phyloP scores from a whole-genome alignment of 1,139 yeast genomes.

The Scheffersomyces quercinus region DNA sequence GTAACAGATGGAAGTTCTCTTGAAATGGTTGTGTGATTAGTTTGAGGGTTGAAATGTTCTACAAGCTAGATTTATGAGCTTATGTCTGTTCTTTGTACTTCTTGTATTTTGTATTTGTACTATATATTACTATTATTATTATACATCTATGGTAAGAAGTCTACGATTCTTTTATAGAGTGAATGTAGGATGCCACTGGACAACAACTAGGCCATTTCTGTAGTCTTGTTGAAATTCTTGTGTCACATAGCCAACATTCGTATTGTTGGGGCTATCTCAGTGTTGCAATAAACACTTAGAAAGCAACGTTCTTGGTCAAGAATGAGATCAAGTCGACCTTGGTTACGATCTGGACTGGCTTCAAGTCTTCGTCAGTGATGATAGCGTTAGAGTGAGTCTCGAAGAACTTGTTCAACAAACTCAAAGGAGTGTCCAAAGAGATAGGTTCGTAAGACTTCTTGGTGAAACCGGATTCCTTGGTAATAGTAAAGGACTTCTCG shows the following conservation, averaged over 20 bases:
- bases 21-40: slow-evolving; percentile 17
- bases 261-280: too few relatives aligned
- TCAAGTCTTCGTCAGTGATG: slow-evolving; percentile 69
- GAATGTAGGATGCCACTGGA: too few relatives aligned
- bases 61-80: neutral
- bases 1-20: slow-evolving; percentile 95
- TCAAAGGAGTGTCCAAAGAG: slow-evolving; percentile 66
- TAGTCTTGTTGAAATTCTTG: too few relatives aligned
- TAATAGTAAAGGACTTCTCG: slow-evolving; percentile 65
- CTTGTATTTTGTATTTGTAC: neutral
- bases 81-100: neutral
- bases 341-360: slow-evolving; percentile 83
- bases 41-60: slow-evolving; percentile 1
- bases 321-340: slow-evolving; percentile 81
- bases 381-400: slow-evolving; percentile 87
- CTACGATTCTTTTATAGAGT: too few relatives aligned
- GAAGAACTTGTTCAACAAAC: slow-evolving; percentile 74
- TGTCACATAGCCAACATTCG: too few relatives aligned
- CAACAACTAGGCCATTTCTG: too few relatives aligned
- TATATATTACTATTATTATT: neutral
- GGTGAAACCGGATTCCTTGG: slow-evolving; percentile 59
- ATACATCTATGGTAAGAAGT: too few relatives aligned
- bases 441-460: slow-evolving; percentile 69
- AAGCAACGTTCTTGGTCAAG: slow-evolving; percentile 43
- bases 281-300: slow-evolving; percentile 4